A percentile compares a stretch with the other conserved stretches of the same genome.
Conservation (phyloP, 345 rosid genomes). For the Mangifera indica region DNA sequence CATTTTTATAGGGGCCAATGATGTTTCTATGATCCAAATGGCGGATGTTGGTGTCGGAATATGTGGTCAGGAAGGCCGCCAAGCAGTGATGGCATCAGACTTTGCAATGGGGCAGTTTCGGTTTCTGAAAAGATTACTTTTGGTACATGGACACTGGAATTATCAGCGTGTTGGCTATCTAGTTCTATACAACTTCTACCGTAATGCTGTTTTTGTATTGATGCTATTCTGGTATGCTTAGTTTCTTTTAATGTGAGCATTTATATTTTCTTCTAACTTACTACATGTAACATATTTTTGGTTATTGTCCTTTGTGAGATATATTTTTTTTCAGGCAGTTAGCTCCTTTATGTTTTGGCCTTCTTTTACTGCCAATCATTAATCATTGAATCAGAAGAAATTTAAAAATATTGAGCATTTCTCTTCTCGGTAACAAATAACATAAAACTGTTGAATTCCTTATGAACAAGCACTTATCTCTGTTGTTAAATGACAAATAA, state of each 20-base stretch:
- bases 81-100: conserved; percentile 88
- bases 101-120: conserved; percentile 86
- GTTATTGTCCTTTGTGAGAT: conserved; percentile 6
- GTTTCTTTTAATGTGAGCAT: not conserved
- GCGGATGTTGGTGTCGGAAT: conserved; percentile 89
- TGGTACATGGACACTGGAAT: conserved; percentile 91
- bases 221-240: conserved; percentile 63
- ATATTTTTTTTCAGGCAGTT: not conserved
- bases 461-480: not conserved
- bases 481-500: conserved; percentile 1
- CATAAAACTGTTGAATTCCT: not conserved
- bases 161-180: conserved; percentile 76
- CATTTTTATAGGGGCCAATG: conserved; percentile 65
- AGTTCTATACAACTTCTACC: conserved; percentile 79
- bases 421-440: not conserved
- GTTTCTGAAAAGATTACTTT: conserved; percentile 63
- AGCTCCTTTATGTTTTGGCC: not conserved
- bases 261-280: not conserved
- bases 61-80: conserved; percentile 90
- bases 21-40: conserved; percentile 94
- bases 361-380: not conserved
- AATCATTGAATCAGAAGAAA: not conserved
- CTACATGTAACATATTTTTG: not conserved
- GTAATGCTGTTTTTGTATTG: conserved; percentile 78
- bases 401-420: not conserved